Conservation (phyloP, 2,329 filamentous ascomycete species). For the Pseudogymnoascus sp. region DNA sequence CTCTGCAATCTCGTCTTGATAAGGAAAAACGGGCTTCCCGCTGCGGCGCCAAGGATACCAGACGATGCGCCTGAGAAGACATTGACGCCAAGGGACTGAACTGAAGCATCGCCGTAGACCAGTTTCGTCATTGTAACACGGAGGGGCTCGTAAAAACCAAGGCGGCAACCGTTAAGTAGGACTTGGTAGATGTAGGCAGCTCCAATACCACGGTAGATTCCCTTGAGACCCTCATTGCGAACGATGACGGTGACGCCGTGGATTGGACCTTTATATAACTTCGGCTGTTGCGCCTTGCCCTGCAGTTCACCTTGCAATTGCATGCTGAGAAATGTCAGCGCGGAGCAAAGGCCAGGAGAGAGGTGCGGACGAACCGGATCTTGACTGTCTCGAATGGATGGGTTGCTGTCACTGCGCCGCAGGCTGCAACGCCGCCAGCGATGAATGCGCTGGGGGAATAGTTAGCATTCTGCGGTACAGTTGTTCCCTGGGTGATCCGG, state of each 20-base stretch:
- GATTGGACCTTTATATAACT: conserved; percentile 83
- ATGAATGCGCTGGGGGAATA: conserved; percentile 62
- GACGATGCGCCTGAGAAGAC: conserved; percentile 86
- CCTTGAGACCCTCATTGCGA: conserved; percentile 77
- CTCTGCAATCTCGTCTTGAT: conserved; percentile 95
- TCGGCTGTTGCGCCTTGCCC: conserved; percentile 72
- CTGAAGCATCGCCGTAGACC: conserved; percentile 62
- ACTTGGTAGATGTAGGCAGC: conserved; percentile 96
- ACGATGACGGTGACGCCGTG: conserved; percentile 88
- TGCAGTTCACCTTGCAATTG: conserved; percentile 95
- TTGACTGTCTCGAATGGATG: conserved; percentile 99
- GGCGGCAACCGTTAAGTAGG: conserved; percentile 87
- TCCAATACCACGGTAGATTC: conserved; percentile 81
- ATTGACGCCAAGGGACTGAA: conserved; percentile 83
- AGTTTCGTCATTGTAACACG: conserved; percentile 62
- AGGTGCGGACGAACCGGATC: conserved; percentile 61
- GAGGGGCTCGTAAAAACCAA: conserved; percentile 96
- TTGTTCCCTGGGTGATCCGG: not conserved
- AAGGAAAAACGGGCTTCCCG: conserved; percentile 92
- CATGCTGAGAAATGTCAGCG: conserved; percentile 48
- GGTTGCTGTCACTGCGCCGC: conserved; percentile 92
- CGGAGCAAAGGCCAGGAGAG: not conserved
- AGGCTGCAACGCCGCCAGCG: conserved; percentile 91
- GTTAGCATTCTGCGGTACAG: conserved; percentile 18
- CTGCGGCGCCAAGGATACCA: conserved; percentile 84